Evolutionary conservation across 169 alveolate species (phyloP), one percentile per base, ranked within the genome.

Genomic region (Condylostoma magnum): DNA sequence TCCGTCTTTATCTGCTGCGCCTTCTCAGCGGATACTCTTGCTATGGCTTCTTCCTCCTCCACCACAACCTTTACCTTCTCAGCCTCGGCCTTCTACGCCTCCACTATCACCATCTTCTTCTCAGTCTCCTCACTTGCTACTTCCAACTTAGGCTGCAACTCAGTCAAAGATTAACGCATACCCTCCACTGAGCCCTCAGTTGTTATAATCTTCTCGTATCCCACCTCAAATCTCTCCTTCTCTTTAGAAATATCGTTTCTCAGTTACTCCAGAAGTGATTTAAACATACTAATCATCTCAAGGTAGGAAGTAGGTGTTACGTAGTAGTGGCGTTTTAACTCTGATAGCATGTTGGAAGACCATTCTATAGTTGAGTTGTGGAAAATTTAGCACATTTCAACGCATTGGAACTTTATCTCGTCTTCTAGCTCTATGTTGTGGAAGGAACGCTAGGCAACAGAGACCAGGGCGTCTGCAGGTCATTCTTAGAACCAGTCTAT

Each of bases 401-500:
- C 92, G 33, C 89, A 81, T 1, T 79, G 65, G 31, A 15, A 6
- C 34, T 48, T 46, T 22, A 75, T 73, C 33, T 85, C 71, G 0
- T 83, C 90, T 54, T 90, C 83, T 34, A 79, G 84, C 51, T 92
- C 95, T 5, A 81, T 73, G 44, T 87, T 86, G 48, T 69, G 79
- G 41, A 93, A 74, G 90, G 89, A 93, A 50, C 86, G 83, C 71
- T 79, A 73, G 2, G 98, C 97, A 2, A 95, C 97, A 31, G 94
- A 83, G 20, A 79, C 89, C 15, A 95, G 74, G 0, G 98, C 98
- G 66, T 95, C 97, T 47, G 85, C 83, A 5, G 97, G 97, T 97
- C 98, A 95, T 36, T 89, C 95, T 36, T 92, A 84, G 84, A 91
- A 95, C 98, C 97, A 93, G 76, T 92, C 97, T 65, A 95, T 90